Evolutionary conservation across 805 yeast species (phyloP).

Genomic region (Yamadazyma paraphyllophila): DNA sequence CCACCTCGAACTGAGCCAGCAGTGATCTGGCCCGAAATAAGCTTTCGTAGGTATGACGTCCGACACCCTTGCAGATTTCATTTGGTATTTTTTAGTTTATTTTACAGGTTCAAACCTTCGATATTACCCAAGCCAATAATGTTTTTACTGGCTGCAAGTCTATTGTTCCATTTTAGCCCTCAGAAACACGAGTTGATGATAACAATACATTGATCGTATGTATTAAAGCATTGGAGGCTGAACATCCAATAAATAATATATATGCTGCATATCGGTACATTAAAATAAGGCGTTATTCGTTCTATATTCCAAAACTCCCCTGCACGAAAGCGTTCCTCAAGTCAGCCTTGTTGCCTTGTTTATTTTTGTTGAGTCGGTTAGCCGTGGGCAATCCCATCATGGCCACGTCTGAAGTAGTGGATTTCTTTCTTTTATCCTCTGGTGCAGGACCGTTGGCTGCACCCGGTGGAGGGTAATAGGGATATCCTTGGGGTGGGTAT

Average conservation of each 20-base stretch:
- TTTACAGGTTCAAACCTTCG: too few species aligned
- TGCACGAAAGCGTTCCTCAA: conserved; percentile 63
- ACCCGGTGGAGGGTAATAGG: conserved; percentile 8
- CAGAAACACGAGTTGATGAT: too few species aligned
- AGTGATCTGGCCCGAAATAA: too few species aligned
- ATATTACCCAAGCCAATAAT: too few species aligned
- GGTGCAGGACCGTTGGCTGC: conserved; percentile 1
- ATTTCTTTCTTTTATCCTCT: conserved; percentile 16
- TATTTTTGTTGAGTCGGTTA: conserved; percentile 35
- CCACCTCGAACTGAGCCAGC: too few species aligned
- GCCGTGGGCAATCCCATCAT: conserved; percentile 49
- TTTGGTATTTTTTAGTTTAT: too few species aligned
- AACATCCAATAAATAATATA: neutral
- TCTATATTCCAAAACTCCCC: conserved; percentile 65
- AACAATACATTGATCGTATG: too few species aligned
- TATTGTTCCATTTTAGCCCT: too few species aligned
- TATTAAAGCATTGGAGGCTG: neutral
- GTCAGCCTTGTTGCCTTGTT: conserved; percentile 49
- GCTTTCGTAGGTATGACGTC: too few species aligned
- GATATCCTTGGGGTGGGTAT: conserved; percentile 11
- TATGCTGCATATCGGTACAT: conserved; percentile 1
- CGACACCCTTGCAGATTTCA: too few species aligned
- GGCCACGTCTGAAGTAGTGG: conserved; percentile 39
- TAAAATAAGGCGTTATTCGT: neutral
- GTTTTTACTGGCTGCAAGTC: too few species aligned